Evolutionary conservation across 106 monocot species (phyloP), one percentile per base, ranked within the genome.

Genomic region (Dendrobium chrysotoxum): DNA sequence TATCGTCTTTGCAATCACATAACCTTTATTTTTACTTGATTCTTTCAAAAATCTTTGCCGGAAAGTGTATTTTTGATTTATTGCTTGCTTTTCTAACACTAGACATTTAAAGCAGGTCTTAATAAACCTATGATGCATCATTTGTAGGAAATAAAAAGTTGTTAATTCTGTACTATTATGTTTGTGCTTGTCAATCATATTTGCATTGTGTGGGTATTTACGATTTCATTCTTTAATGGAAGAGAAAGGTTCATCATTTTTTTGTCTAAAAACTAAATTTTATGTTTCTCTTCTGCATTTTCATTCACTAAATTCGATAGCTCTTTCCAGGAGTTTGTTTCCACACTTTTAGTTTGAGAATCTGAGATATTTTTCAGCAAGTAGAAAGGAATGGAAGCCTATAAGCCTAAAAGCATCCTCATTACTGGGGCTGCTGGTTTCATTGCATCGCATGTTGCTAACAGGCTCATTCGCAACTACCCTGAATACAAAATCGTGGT

Each of bases 401-500:
- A 84, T 68, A 47, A 84, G 35, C 84, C 84, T 35, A 84, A 84
- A 68, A 84, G 70, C 76, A 84, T 84, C 65, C 84, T 84, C 80
- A 84, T 84, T 11, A 84, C 84, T 0, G 84, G 84, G 40, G 84
- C 84, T 20, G 84, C 84, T 28, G 84, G 84, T 40, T 84, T 84
- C 80, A 84, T 84, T 50, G 84, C 84, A 23, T 84, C 72, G 26
- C 84, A 84, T 80, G 84, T 84, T 13, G 84, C 84, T 0, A 84
- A 84, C 77, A 80, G 84, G 25, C 84, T 84, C 31, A 76, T 84
- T 53, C 84, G 80, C 18, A 84, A 72, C 38, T 84, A 84, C 76
- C 84, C 84, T 16, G 76, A 80, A 2, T 84, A 84, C 80, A 84
- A 84, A 46, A 84, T 80, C 28, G 84, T 84, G n/a, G 84, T 84